Base-by-base conservation (phyloP, 2,329 filamentous ascomycete genomes). In the Paraphaeosphaeria minitans region DNA sequence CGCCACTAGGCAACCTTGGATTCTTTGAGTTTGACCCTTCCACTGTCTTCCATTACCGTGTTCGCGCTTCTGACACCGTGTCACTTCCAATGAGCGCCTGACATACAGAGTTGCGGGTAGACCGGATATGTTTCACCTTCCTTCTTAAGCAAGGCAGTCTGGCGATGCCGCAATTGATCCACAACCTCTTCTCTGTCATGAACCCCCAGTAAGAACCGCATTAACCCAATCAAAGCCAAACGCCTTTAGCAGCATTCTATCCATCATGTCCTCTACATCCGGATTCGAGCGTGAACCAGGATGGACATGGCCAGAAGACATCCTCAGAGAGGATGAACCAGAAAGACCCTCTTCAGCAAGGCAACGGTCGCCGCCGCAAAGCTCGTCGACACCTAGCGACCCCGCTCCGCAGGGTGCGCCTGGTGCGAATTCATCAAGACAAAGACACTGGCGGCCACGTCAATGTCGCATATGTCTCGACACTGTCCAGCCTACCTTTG, bases 401-500 rank as follows among this genome's bases (percentile, higher is more conserved):
- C 35, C 63, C 53, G 48, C 69, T 16, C 50, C 37, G 47, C 55
- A 61, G 22, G 35, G 63, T 45, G 57, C 33, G 19, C 29, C 46
- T 19, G 57, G 52, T 50, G 16, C 63, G 14, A 57, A 58, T n/a
- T 65, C 64, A 31, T 62, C 70, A 24, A 66, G 59, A 57, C 70
- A 72, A 12, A 73, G 60, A 31, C 84, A 86, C 61, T 94, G 91
- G 75, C 85, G 86, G 39, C 84, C 90, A 27, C 85, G 92, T 64
- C 90, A 87, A 61, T 98, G 94, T 77, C 89, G 94, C 58, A 97
- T 98, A 64, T 98, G 94, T 74, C 82, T 97, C 42, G 94, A 97
- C 64, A 82, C 82, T 60, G 83, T 91, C 24, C 78, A 80, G 58
- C 85, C 88, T 33, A 87, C 85, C n/a, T 85, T 85, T 62, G 80